Evolutionary conservation across 306 rosid genomes (phyloP).

Genomic region (Inga leiocalycina): DNA sequence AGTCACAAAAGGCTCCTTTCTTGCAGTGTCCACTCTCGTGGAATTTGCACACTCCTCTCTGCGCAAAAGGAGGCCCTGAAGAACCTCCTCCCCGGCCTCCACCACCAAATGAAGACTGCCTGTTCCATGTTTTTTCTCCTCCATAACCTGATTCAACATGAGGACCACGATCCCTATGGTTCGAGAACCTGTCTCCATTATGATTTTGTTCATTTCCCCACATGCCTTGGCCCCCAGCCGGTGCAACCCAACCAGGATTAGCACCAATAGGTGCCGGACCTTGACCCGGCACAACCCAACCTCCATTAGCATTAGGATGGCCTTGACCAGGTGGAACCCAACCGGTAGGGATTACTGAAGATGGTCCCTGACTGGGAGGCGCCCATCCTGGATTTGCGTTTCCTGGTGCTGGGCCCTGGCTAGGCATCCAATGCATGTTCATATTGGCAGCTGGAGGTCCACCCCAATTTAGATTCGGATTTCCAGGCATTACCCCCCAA

Average conservation of each 20-base stretch:
- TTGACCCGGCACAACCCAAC: slow-evolving; percentile 65
- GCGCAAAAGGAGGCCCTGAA: slow-evolving; percentile 72
- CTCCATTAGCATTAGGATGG: slow-evolving; percentile 55
- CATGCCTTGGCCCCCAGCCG: slow-evolving; percentile 52
- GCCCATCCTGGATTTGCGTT: slow-evolving; percentile 76
- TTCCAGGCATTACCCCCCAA: slow-evolving; percentile 69
- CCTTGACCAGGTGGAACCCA: slow-evolving; percentile 70
- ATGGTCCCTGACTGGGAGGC: slow-evolving; percentile 61
- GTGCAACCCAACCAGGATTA: slow-evolving; percentile 67
- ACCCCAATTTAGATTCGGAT: slow-evolving; percentile 65
- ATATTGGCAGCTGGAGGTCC: slow-evolving; percentile 64
- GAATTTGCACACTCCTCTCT: slow-evolving; percentile 76
- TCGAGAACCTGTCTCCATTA: slow-evolving; percentile 63
- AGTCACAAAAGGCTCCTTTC: slow-evolving; percentile 87
- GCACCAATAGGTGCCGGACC: slow-evolving; percentile 54
- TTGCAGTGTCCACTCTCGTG: slow-evolving; percentile 87
- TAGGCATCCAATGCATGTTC: slow-evolving; percentile 67
- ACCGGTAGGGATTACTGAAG: slow-evolving; percentile 50
- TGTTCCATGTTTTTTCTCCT: slow-evolving; percentile 74
- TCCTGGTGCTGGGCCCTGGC: slow-evolving; percentile 58
- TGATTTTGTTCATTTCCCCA: slow-evolving; percentile 62
- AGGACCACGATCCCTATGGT: slow-evolving; percentile 58
- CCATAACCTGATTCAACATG: slow-evolving; percentile 74
- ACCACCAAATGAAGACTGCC: slow-evolving; percentile 66
- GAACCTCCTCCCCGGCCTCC: slow-evolving; percentile 71